Evolutionary conservation across 768 basidiomycete species (phyloP).

Genomic region (Lepiota brunneoincarnata): DNA sequence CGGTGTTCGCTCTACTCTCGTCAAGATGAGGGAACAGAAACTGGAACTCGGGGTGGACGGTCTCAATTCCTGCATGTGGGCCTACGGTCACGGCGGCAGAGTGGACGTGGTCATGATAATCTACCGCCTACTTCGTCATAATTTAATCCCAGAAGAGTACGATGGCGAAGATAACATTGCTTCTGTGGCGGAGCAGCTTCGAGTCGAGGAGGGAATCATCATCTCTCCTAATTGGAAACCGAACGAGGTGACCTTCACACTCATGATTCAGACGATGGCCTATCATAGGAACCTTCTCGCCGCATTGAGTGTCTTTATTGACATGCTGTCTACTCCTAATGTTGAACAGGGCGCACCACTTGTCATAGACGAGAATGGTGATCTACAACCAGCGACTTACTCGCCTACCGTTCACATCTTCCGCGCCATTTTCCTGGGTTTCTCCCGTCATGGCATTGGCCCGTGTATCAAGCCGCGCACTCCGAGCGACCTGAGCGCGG

Average conservation of each 20-base stretch:
- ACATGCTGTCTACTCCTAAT: conserved; percentile 57
- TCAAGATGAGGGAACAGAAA: conserved; percentile 47
- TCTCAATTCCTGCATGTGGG: conserved; percentile 70
- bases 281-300: conserved; percentile 65
- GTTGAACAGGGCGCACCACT: conserved; percentile 31
- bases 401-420: conserved; percentile 53
- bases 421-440: conserved; percentile 75
- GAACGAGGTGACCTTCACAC: conserved; percentile 64
- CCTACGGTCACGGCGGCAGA: conserved; percentile 51
- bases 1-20: conserved; percentile 54
- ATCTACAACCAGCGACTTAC: conserved; percentile 27
- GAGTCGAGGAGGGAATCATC: conserved; percentile 42
- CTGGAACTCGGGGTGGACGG: conserved; percentile 61
- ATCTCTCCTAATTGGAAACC: conserved; percentile 46
- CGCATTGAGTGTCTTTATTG: conserved; percentile 57
- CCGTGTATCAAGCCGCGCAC: conserved; percentile 12
- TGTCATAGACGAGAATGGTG: conserved; percentile 22
- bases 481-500: conserved; percentile 2
- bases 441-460: conserved; percentile 53
- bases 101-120: conserved; percentile 57
- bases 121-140: conserved; percentile 63
- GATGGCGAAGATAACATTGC: conserved; percentile 32
- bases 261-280: conserved; percentile 66
- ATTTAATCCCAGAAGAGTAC: conserved; percentile 35
- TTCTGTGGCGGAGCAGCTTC: conserved; percentile 33